Percentiles rank a stretch among this genome's conserved stretches.
These are phyloP conservation scores for Raffaelea albimanens DNA, from an alignment of 2,329 filamentous ascomycete species.

Conservation along the genomic window DNA sequence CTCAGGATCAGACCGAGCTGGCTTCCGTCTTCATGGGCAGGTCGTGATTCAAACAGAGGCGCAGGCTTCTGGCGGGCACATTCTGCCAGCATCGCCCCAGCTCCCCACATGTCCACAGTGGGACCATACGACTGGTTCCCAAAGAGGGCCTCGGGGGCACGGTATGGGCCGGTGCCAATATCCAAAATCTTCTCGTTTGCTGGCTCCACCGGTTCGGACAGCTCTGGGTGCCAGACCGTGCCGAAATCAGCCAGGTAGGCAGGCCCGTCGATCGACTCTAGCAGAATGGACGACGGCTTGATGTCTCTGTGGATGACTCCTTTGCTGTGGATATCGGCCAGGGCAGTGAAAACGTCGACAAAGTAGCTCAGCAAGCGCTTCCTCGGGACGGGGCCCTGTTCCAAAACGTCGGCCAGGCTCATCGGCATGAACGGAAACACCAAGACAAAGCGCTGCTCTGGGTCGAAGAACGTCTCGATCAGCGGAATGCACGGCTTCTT, in stretches of 20 bases:
- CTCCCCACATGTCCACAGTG: slow-evolving; percentile 79
- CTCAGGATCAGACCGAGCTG: slow-evolving; percentile 85
- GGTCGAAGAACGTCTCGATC: slow-evolving; percentile 63
- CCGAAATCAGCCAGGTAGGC: slow-evolving; percentile 86
- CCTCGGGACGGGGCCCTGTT: slow-evolving; percentile 20
- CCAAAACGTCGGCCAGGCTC: slow-evolving; percentile 61
- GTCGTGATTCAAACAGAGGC: slow-evolving; percentile 75
- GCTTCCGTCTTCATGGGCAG: slow-evolving; percentile 68
- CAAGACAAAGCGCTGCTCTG: slow-evolving; percentile 62
- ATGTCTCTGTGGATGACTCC: slow-evolving; percentile 88
- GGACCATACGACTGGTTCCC: slow-evolving; percentile 64
- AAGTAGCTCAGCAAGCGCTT: slow-evolving; percentile 37
- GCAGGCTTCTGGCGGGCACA: slow-evolving; percentile 42
- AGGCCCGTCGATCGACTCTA: slow-evolving; percentile 57
- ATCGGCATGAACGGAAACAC: slow-evolving; percentile 77
- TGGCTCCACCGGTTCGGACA: slow-evolving; percentile 52
- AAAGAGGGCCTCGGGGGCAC: slow-evolving; percentile 82
- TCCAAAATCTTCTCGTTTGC: slow-evolving; percentile 70
- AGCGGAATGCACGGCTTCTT: slow-evolving; percentile 54
- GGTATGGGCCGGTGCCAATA: slow-evolving; percentile 85
- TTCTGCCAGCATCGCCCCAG: slow-evolving; percentile 78
- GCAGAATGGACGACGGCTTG: slow-evolving; percentile 82
- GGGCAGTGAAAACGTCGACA: slow-evolving; percentile 58
- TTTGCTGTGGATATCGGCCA: slow-evolving; percentile 60
- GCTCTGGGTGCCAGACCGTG: slow-evolving; percentile 67